Percentiles rank a stretch among this genome's conserved stretches.
Evolutionary conservation across 108 stramenopile species (phyloP).

Genomic region (Skeletonema marinoi): DNA sequence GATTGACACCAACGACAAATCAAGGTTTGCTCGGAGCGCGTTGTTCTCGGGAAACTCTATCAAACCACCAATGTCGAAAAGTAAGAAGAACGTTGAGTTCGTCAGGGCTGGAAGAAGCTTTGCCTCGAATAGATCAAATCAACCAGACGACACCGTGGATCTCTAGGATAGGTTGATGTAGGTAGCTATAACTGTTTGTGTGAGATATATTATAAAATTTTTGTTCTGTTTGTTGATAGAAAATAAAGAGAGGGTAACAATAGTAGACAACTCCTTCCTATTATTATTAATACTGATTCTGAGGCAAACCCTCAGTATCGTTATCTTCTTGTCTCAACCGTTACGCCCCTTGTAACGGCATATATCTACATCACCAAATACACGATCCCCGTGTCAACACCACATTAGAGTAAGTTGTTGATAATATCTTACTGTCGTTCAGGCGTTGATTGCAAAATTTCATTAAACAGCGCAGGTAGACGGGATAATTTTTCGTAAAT

Average conservation of each 20-base stretch:
- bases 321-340: neutral
- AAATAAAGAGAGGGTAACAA: too few species aligned
- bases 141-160: neutral
- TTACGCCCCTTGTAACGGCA: neutral
- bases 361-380: constrained; percentile 3
- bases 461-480: neutral
- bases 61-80: neutral
- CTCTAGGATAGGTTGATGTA: neutral
- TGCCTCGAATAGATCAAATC: neutral
- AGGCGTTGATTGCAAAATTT: neutral
- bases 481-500: neutral
- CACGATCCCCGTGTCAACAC: neutral
- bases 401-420: neutral
- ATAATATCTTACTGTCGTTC: neutral
- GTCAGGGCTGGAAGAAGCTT: neutral
- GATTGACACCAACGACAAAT: neutral
- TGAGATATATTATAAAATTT: neutral
- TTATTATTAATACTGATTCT: neutral
- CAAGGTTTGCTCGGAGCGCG: neutral
- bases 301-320: neutral
- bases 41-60: neutral
- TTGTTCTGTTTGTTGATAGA: neutral
- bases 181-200: neutral
- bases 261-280: neutral
- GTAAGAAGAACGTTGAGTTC: constrained; percentile 1